Conservation (phyloP, 306 rosid species). For the Lotus japonicus region DNA sequence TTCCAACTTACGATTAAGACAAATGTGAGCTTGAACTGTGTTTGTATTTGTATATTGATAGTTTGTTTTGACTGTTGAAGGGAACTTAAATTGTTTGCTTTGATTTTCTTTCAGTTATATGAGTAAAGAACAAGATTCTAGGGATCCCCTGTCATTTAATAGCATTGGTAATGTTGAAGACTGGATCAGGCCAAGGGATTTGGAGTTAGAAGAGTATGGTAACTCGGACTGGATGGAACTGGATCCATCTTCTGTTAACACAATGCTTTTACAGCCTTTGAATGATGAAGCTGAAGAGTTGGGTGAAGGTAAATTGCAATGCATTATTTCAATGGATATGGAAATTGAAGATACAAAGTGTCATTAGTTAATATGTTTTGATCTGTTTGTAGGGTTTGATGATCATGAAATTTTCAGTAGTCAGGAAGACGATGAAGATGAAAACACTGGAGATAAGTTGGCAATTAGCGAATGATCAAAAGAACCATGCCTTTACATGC, state of each 20-base stretch:
- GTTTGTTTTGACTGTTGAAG: neutral
- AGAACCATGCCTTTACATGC: no score
- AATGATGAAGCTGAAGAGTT: slow-evolving; percentile 62
- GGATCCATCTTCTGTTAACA: slow-evolving; percentile 45
- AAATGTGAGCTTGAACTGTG: slow-evolving; percentile 32
- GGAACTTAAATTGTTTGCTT: slow-evolving; percentile 9
- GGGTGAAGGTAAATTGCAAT: slow-evolving; percentile 42
- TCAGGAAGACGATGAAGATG: slow-evolving; percentile 48
- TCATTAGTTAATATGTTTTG: slow-evolving; percentile 11
- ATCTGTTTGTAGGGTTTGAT: slow-evolving; percentile 59
- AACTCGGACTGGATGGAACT: slow-evolving; percentile 55
- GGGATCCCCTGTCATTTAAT: slow-evolving; percentile 62
- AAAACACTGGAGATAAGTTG: slow-evolving; percentile 35
- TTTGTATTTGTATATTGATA: neutral
- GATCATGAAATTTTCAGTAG: slow-evolving; percentile 57
- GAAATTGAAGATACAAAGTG: slow-evolving; percentile 7
- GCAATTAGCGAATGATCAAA: neutral
- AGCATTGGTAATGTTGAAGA: slow-evolving; percentile 44
- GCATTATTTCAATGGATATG: slow-evolving; percentile 7
- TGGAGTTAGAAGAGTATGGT: slow-evolving; percentile 48
- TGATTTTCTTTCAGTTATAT: slow-evolving; percentile 41
- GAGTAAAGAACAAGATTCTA: slow-evolving; percentile 43
- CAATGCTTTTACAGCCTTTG: slow-evolving; percentile 43
- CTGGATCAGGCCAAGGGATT: slow-evolving; percentile 57
- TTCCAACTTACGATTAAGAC: slow-evolving; percentile 32